Base-by-base conservation (phyloP, 106 monocot species). In the Amphibolis antarctica region DNA sequence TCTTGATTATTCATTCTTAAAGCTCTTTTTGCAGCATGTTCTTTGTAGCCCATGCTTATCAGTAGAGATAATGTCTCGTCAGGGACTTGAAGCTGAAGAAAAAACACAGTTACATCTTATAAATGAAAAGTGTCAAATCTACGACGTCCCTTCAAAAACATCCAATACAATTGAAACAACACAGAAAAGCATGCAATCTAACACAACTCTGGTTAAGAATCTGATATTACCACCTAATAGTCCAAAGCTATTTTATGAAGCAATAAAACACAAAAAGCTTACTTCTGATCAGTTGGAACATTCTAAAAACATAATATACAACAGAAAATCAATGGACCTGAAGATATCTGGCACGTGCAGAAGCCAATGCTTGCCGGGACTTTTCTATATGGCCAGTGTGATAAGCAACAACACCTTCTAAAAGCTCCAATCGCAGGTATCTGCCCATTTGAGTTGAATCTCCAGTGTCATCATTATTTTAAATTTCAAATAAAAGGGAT, bases 351-450 rank as follows among this genome's bases (percentile, higher is more conserved):
- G 75, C 60, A 63, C 87, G 77, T 24, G 98, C 90, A 49, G 85
- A 86, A 43, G 74, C 79, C 66, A 98, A 56, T 24, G 79, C 72
- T 76, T 75, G 68, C 65, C 63, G 76, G 46, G 90, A 78, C 66
- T 82, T 61, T 74, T 80, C 76, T 30, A 68, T 46, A 53, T 85
- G 63, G 12, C 90, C 90, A 68, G 69, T 82, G 30, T 98, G 84
- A 74, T 82, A 98, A 59, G 90, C 86, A 45, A 85, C 98, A 31
- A 91, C 87, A 48, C 98, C 98, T 87, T 98, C 98, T 59, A 98
- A 60, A 47, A 98, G 85, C 64, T 98, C 87, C 53, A 98, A 72
- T 53, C 90, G 84, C 63, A 96, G 31, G 45, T 89, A 96, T 67
- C 94, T 96, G 75, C 66, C 60, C 24, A 14, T 46, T n/a, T 25